Evolutionary conservation across 805 yeast genomes (phyloP), one percentile per base, ranked within the genome.

Genomic region (Saccharomycodes ludwigii): DNA sequence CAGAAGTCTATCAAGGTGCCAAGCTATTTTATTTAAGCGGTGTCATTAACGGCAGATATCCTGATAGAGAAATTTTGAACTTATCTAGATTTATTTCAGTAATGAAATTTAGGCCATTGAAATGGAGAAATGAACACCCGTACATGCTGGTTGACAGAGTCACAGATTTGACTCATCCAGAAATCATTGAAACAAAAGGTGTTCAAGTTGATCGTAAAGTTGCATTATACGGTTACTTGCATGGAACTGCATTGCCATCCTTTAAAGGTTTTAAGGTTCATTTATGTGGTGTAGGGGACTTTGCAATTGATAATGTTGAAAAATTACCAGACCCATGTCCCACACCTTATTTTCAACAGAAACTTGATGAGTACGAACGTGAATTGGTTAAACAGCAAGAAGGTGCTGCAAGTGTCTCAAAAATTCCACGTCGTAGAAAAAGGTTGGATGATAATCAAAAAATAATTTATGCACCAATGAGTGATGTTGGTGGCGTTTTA

Each of bases 101-200:
- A 28, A 88, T 93, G 97, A 91, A 93, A 55, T 93, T 93, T 58
- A 72, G 98, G 50, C 99, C 99, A n/a, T 65, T 93, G 45, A 91
- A 91, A 55, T 91, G 99, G 99, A 74, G 98, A 62, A 91, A 88
- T 53, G 97, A 91, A 61, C 99, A 91, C 61, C 94, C 97, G 4
- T 91, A 91, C 51, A 54, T 91, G 44, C 62, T 91, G 37, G 85
- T 88, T 11, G 99, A 91, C 52, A 71, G 98, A 52, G 65, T 88
- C 27, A 82, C 91, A 7, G 99, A 91, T 56, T 63, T 93, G 40
- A 93, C 99, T 3, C 96, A 86, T 56, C 98, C 98, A 1, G 71
- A 81, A 29, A 54, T 64, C 27, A 73, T 93, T 21, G 86, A 79
- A 40, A 46, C 48, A 10, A 66, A 73, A 37, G 76, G 91, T 48